These are phyloP conservation scores for Massarina eburnea DNA, from an alignment of 2,329 filamentous ascomycete genomes.

Conservation along the genomic window DNA sequence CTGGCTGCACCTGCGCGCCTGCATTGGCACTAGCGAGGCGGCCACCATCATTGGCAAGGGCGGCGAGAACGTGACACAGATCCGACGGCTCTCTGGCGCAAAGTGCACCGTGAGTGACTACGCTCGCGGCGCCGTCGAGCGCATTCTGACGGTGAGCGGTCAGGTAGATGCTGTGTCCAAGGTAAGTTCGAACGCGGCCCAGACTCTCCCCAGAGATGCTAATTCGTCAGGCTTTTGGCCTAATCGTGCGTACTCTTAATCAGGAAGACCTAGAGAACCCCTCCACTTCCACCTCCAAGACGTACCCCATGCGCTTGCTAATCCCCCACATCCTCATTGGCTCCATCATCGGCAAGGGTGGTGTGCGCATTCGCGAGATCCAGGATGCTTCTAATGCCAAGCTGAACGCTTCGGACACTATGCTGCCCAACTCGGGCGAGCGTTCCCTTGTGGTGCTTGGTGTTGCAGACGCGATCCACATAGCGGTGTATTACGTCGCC, in stretches of 20 bases:
- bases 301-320: constrained; percentile 91
- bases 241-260: constrained; percentile 97
- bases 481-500: constrained; percentile 97
- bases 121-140: constrained; percentile 92
- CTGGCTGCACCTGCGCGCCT: constrained; percentile 96
- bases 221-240: constrained; percentile 75
- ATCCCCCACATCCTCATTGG: constrained; percentile 97
- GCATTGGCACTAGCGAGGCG: constrained; percentile 96
- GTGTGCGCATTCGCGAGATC: constrained; percentile 94
- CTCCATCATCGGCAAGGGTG: constrained; percentile 97
- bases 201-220: constrained; percentile 9
- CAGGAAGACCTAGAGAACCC: constrained; percentile 88
- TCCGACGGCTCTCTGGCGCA: constrained; percentile 89
- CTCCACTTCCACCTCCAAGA: constrained; percentile 93
- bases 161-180: constrained; percentile 96
- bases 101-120: constrained; percentile 99
- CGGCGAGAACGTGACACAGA: constrained; percentile 97
- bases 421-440: constrained; percentile 91
- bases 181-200: constrained; percentile 56
- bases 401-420: constrained; percentile 93
- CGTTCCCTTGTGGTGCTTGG: constrained; percentile 97
- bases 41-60: constrained; percentile 98
- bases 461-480: constrained; percentile 97
- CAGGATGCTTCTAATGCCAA: constrained; percentile 96
- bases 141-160: constrained; percentile 95